phyloP scores from a whole-genome alignment of 2,329 filamentous ascomycete species.

The Zelopaecilomyces penicillatus region DNA sequence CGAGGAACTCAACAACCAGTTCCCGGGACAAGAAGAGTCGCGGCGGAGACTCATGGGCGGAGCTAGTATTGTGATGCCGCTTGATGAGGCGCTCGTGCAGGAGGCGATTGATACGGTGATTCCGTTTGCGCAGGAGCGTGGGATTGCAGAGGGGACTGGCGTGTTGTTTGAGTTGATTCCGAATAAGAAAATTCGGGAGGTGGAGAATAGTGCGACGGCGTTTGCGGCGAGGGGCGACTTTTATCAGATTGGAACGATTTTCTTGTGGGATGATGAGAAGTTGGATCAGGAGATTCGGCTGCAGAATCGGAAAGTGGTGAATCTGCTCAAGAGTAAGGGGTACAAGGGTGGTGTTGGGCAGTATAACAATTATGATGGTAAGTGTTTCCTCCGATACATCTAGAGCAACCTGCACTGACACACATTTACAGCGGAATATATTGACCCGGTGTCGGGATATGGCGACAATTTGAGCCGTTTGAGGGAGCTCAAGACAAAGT shows the following conservation, averaged over 20 bases:
- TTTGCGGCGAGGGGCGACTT: background rate
- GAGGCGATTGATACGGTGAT: slow-evolving; percentile 22
- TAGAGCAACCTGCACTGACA: background rate
- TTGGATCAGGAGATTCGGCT: background rate
- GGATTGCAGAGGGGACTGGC: slow-evolving; percentile 13
- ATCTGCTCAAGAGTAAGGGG: slow-evolving; percentile 16
- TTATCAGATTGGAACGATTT: slow-evolving; percentile 31
- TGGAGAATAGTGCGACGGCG: slow-evolving; percentile 24
- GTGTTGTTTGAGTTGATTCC: slow-evolving; percentile 33
- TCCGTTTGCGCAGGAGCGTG: slow-evolving; percentile 12
- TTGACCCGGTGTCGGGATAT: slow-evolving; percentile 23
- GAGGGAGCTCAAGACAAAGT: slow-evolving; percentile 24
- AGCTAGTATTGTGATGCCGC: slow-evolving; percentile 32
- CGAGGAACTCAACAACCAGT: slow-evolving; percentile 25
- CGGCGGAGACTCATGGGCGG: slow-evolving; percentile 30
- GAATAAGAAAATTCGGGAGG: slow-evolving; percentile 15
- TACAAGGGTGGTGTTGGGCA: slow-evolving; percentile 15
- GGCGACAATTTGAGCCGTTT: slow-evolving; percentile 22
- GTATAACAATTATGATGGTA: slow-evolving; percentile 5
- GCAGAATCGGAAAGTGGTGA: slow-evolving; percentile 14
- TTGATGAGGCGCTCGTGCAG: slow-evolving; percentile 21
- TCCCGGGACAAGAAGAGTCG: slow-evolving; percentile 18
- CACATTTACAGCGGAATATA: slow-evolving; percentile 15
- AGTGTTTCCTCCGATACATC: background rate
- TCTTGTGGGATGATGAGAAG: slow-evolving; percentile 21